Conservation (phyloP, 352 stramenopile genomes). For the Bremia lactucae region DNA sequence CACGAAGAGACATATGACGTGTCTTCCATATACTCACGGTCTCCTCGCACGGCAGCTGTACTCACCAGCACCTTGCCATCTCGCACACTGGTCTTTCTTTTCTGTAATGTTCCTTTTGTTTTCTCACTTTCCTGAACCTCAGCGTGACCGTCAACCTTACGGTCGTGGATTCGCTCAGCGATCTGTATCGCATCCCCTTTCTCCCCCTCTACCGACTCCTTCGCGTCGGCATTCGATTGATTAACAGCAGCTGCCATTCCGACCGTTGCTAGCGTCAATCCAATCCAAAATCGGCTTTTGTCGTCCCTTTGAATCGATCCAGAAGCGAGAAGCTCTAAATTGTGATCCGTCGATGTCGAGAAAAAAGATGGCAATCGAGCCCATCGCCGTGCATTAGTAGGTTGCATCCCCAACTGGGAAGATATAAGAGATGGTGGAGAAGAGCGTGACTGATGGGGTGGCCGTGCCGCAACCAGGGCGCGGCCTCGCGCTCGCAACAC, state of each 20-base stretch:
- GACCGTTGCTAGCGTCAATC: conserved; percentile 10
- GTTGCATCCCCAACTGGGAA: conserved; percentile 8
- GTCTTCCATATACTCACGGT: conserved; percentile 78
- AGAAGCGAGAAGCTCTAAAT: conserved; percentile 2
- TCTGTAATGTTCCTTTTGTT: conserved; percentile 21
- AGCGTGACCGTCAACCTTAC: conserved; percentile 17
- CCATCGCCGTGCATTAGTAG: neutral
- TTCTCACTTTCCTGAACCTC: conserved; percentile 6
- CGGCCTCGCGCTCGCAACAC: conserved; percentile 20
- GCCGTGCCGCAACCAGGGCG: conserved; percentile 10
- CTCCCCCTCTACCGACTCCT: conserved; percentile 3
- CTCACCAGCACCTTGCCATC: conserved; percentile 41
- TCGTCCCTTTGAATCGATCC: conserved; percentile 10
- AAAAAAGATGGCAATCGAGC: conserved; percentile 5
- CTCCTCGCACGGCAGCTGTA: conserved; percentile 58
- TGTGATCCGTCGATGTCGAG: conserved; percentile 5
- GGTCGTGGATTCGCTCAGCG: conserved; percentile 12
- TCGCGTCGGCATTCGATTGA: conserved; percentile 9
- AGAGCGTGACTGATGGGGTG: conserved; percentile 8
- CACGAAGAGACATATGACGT: conserved; percentile 69
- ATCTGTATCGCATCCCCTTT: conserved; percentile 10
- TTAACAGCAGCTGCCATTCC: conserved; percentile 8
- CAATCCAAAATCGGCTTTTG: conserved; percentile 7
- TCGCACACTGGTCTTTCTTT: conserved; percentile 40
- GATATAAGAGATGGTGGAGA: conserved; percentile 1